Percentiles rank a stretch among this genome's conserved stretches.
Evolutionary conservation across 768 basidiomycete genomes (phyloP).

Genomic region (Candolleomyces efflorescens): DNA sequence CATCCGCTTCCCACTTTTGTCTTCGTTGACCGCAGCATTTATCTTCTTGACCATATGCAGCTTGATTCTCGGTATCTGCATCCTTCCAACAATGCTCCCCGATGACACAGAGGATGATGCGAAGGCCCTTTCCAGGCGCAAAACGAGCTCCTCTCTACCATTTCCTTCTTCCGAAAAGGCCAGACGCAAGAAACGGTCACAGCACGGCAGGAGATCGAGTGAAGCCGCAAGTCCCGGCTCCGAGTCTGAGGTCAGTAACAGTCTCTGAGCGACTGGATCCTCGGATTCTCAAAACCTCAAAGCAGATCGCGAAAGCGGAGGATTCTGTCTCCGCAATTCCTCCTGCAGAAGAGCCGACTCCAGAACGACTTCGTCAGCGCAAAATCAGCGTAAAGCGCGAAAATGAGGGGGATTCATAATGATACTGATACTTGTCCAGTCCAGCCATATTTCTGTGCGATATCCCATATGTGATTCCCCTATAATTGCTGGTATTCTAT

Average conservation of each 20-base stretch:
- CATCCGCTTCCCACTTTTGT: conserved; percentile 62
- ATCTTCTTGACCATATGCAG: conserved; percentile 46
- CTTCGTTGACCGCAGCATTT: conserved; percentile 41
- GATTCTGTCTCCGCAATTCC: conserved; percentile 2
- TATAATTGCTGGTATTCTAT: neutral
- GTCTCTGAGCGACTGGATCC: too few species aligned
- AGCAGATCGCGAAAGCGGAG: conserved; percentile 2
- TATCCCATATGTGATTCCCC: neutral
- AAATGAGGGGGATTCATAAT: neutral
- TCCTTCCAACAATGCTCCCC: conserved; percentile 37
- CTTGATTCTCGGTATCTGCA: conserved; percentile 42
- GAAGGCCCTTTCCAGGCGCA: too few species aligned
- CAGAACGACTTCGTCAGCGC: conserved; percentile 8
- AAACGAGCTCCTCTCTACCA: neutral
- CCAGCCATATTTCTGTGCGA: neutral
- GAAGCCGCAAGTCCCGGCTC: neutral
- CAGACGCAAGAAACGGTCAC: neutral
- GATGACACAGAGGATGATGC: neutral
- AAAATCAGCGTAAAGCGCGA: conserved; percentile 7
- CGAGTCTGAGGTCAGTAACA: neutral
- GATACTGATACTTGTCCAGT: neutral
- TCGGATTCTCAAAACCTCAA: too few species aligned
- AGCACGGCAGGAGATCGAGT: neutral
- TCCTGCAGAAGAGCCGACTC: neutral
- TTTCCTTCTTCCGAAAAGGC: neutral